These are phyloP conservation scores for Aspergillus fijiensis DNA, from an alignment of 2,329 filamentous ascomycete genomes.

Conservation along the genomic window DNA sequence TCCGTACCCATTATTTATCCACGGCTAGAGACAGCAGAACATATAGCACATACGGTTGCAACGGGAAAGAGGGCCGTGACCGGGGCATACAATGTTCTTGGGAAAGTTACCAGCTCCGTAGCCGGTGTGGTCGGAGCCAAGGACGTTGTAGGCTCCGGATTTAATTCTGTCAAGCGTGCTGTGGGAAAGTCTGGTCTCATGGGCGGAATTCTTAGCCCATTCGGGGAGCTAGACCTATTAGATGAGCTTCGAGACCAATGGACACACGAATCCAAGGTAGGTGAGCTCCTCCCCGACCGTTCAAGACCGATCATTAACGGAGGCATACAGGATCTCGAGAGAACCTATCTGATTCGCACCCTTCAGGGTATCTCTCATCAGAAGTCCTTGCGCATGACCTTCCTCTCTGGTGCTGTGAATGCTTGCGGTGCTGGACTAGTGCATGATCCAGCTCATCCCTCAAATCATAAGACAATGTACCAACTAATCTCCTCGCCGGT, in stretches of 20 bases:
- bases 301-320: background rate
- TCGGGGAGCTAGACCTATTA: constrained; percentile 90
- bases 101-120: constrained; percentile 91
- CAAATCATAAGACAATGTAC: constrained; percentile 99
- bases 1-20: constrained; percentile 90
- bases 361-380: constrained; percentile 93
- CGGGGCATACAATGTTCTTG: constrained; percentile 91
- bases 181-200: constrained; percentile 94
- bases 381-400: constrained; percentile 94
- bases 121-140: constrained; percentile 95
- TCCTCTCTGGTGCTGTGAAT: constrained; percentile 87
- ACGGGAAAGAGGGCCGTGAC: constrained; percentile 97
- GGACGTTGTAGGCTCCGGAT: constrained; percentile 86
- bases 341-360: constrained; percentile 93
- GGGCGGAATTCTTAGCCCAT: constrained; percentile 92
- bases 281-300: background rate
- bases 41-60: constrained; percentile 83
- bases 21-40: constrained; percentile 85
- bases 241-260: constrained; percentile 95
- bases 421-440: constrained; percentile 88
- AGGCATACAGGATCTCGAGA: constrained; percentile 70
- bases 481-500: constrained; percentile 92
- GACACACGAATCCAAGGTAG: constrained; percentile 89
- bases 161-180: constrained; percentile 92
- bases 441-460: constrained; percentile 87